Evolutionary conservation across 139 green algal genomes (phyloP).

Genomic region (Picochlorum sp.): DNA sequence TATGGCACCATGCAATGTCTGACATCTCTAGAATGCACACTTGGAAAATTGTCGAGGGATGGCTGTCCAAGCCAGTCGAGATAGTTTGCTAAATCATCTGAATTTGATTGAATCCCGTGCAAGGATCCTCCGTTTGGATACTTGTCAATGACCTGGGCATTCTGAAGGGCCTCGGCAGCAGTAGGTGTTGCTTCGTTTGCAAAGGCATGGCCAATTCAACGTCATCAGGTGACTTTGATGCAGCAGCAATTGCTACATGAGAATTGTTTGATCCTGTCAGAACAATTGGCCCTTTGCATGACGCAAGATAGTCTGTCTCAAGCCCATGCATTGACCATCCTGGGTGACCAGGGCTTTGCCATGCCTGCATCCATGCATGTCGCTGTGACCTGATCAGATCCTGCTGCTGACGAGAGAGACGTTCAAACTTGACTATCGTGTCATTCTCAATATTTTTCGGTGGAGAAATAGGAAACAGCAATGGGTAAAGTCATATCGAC

Average conservation of each 20-base stretch:
- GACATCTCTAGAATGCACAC: no score
- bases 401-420: conserved; percentile 34
- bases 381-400: conserved; percentile 62
- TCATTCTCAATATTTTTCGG: no score
- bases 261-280: conserved; percentile 6
- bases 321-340: conserved; percentile 77
- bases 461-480: conserved; percentile 33
- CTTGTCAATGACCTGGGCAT: neutral
- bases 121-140: neutral
- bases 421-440: no score
- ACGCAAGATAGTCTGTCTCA: conserved; percentile 62
- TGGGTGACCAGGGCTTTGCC: conserved; percentile 68
- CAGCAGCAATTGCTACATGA: neutral
- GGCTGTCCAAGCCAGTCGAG: no score
- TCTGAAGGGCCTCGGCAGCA: neutral
- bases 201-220: neutral
- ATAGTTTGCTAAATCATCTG: no score
- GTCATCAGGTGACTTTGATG: neutral
- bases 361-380: conserved; percentile 50
- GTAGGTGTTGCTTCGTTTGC: neutral
- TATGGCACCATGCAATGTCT: no score
- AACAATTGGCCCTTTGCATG: conserved; percentile 35
- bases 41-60: no score
- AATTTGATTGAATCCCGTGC: neutral
- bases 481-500: conserved; percentile 72